Conservation (phyloP, 2,329 filamentous ascomycete species). For the Colletotrichum abscissum region DNA sequence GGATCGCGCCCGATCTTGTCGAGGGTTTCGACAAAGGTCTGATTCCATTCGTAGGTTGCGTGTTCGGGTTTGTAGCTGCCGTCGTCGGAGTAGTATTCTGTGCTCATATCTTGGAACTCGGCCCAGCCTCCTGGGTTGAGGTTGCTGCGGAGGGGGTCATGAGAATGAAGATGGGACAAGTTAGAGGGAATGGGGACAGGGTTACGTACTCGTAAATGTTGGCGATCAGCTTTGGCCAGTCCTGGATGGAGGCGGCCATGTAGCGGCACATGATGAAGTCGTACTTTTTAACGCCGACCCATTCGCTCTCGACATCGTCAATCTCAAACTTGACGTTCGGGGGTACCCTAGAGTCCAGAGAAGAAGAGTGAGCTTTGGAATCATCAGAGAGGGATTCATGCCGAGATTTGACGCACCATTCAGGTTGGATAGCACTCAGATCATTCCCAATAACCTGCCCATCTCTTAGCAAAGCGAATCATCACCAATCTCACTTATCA, state of each 20-base stretch:
- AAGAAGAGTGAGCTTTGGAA: neutral
- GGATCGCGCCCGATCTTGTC: slow-evolving; percentile 42
- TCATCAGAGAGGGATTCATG: neutral
- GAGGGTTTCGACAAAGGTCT: slow-evolving; percentile 39
- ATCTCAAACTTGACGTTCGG: slow-evolving; percentile 74
- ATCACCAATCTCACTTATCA: neutral
- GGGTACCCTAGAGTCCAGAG: slow-evolving; percentile 55
- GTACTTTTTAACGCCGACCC: slow-evolving; percentile 50
- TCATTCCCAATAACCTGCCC: slow-evolving; percentile 25
- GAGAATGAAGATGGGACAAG: neutral
- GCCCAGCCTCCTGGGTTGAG: slow-evolving; percentile 48
- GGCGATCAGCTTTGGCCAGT: slow-evolving; percentile 28
- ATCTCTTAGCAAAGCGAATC: neutral
- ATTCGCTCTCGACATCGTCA: slow-evolving; percentile 69
- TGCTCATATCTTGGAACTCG: slow-evolving; percentile 41
- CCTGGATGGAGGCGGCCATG: slow-evolving; percentile 25
- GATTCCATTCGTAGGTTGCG: slow-evolving; percentile 36
- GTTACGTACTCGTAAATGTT: slow-evolving; percentile 29
- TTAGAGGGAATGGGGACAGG: neutral
- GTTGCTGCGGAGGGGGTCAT: slow-evolving; percentile 39
- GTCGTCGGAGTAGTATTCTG: slow-evolving; percentile 39
- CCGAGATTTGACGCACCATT: slow-evolving; percentile 36
- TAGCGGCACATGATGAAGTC: slow-evolving; percentile 45
- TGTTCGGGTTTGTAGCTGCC: slow-evolving; percentile 32
- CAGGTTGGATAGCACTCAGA: slow-evolving; percentile 16